Conservation (phyloP, 352 stramenopile species). For the Chrysophaeum taylorii region DNA sequence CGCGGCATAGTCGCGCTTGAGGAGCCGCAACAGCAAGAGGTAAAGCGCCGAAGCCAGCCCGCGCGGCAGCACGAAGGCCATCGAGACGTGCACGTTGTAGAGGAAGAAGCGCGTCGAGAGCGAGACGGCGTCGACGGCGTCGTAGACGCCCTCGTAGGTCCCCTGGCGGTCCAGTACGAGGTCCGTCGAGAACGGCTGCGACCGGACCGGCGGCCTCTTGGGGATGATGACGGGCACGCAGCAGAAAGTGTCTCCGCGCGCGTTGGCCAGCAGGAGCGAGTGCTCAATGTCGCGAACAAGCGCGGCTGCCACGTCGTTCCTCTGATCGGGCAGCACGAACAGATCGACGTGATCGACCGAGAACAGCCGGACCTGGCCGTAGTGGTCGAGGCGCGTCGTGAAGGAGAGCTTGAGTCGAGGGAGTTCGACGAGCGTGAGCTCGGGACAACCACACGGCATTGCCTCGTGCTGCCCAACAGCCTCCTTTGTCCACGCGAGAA, state of each 20-base stretch:
- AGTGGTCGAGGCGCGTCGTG: too few relatives aligned
- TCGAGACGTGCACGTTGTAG: constrained; percentile 29
- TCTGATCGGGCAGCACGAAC: too few relatives aligned
- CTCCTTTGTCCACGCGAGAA: too few relatives aligned
- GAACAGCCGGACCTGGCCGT: too few relatives aligned
- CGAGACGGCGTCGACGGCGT: constrained; percentile 57
- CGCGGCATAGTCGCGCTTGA: constrained; percentile 57
- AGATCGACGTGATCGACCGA: too few relatives aligned
- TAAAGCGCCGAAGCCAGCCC: constrained; percentile 30
- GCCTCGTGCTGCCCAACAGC: too few relatives aligned
- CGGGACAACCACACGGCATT: too few relatives aligned
- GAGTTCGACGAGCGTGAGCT: too few relatives aligned
- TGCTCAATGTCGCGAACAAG: too few relatives aligned
- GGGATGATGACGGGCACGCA: constrained; percentile 27
- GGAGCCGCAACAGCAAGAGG: constrained; percentile 51
- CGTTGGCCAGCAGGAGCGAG: constrained; percentile 28
- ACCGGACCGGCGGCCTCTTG: constrained; percentile 48
- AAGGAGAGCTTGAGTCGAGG: too few relatives aligned
- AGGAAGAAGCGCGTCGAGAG: constrained; percentile 58
- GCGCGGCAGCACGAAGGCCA: constrained; percentile 29
- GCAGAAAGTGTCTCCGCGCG: constrained; percentile 26
- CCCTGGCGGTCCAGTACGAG: constrained; percentile 52
- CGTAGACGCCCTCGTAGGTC: constrained; percentile 34
- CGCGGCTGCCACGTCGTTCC: too few relatives aligned
- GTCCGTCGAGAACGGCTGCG: constrained; percentile 62